Evolutionary conservation across 164 flowering plant species (phyloP), one percentile per base, ranked within the genome.

Genomic region (Annona squamosa): DNA sequence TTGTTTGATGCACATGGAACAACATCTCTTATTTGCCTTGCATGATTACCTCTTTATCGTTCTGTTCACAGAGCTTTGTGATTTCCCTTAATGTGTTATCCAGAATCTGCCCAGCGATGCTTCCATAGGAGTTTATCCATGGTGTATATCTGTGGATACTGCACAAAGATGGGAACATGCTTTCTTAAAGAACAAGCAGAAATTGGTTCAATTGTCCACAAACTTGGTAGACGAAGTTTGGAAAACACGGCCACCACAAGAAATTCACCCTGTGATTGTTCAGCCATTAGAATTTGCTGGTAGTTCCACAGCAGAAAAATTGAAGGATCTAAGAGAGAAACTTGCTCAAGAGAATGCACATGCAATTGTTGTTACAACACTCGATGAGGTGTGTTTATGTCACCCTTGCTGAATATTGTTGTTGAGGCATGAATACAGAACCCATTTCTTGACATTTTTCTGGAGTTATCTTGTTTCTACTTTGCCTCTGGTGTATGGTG

Each of bases 161-260:
- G 95, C 97, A 63, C 87, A 89, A 69, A 90, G 81, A 79, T 95
- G 99, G 99, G 89, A 89, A 79, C 79, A 67, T 80, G 84, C 87
- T 74, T 89, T 95, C 79, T 73, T 82, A 17, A 82, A 78, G 46
- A 91, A 85, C 71, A 84, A 85, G 46, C 97, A 91, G 78, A 91
- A 82, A 72, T 74, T 96, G 68, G 82, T 91, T 70, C 91, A 79
- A 66, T 88, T 94, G 41, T 73, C 88, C 17, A 82, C 70, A 52
- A 91, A 91, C 78, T 84, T 93, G 85, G 97, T 96, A 1, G 99
- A 96, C 79, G 87, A 90, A 82, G 85, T 93, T 72, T 96, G 99
- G 99, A 85, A 80, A 73, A 79, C 75, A 68, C 86, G 95, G 7
- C 97, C 98, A 57, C 81, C 84, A 46, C 82, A 80, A 48, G 87